Conservation (phyloP, 495 filamentous ascomycete species). For the Daldinia grandis region DNA sequence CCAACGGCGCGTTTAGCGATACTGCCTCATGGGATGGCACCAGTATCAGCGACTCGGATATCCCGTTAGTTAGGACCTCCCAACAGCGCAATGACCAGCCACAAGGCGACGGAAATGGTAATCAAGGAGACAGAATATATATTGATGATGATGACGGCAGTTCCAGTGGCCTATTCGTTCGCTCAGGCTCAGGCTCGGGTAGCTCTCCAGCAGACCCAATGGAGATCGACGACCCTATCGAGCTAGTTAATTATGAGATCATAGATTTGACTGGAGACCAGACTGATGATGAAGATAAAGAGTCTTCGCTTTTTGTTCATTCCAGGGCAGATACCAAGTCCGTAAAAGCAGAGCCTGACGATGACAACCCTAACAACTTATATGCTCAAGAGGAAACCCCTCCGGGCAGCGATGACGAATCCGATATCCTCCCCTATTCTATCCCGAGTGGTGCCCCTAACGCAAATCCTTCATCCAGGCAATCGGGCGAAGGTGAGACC, state of each 20-base stretch:
- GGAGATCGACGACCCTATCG: neutral
- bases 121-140: neutral
- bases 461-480: slow-evolving; percentile 5
- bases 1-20: neutral
- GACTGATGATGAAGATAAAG: neutral
- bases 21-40: neutral
- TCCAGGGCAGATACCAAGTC: neutral
- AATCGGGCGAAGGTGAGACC: neutral
- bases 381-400: slow-evolving; percentile 9
- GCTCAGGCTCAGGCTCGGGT: neutral
- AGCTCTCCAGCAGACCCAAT: neutral
- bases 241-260: neutral
- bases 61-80: too few species aligned
- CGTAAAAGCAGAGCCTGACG: neutral
- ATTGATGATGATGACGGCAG: slow-evolving; percentile 1
- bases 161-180: slow-evolving; percentile 23
- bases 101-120: neutral
- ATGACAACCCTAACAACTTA: neutral
- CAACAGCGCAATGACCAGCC: too few species aligned
- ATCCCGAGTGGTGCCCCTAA: neutral
- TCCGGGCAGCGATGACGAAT: slow-evolving; percentile 6
- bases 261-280: slow-evolving; percentile 13
- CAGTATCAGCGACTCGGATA: neutral
- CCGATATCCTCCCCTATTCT: neutral
- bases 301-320: neutral